Evolutionary conservation across 1,139 yeast species (phyloP).

Genomic region (Suhomyces maxii): DNA sequence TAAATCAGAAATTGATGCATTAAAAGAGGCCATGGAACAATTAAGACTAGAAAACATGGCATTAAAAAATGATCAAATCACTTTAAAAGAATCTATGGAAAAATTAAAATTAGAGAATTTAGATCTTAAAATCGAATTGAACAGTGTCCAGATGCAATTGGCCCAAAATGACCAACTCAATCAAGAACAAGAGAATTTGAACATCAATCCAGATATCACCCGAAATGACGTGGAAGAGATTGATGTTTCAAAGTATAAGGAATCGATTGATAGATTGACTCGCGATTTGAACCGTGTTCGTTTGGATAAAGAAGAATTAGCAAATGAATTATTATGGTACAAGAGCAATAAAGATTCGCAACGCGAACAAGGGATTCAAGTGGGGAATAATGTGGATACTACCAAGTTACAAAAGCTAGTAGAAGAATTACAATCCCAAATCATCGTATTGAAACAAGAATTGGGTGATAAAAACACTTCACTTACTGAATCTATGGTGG

Average conservation of each 20-base stretch:
- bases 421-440: slow-evolving; percentile 5
- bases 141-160: slow-evolving; percentile 21
- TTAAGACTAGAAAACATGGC: slow-evolving; percentile 17
- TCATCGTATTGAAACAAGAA: slow-evolving; percentile 6
- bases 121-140: slow-evolving; percentile 14
- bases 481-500: slow-evolving; percentile 8
- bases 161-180: slow-evolving; percentile 4
- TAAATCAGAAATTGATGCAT: slow-evolving; percentile 1
- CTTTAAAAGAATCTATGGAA: slow-evolving; percentile 13
- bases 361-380: slow-evolving; percentile 1
- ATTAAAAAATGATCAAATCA: slow-evolving; percentile 1
- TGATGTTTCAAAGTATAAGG: slow-evolving; percentile 7
- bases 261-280: slow-evolving; percentile 11
- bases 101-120: slow-evolving; percentile 16
- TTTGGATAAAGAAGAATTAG: slow-evolving; percentile 9
- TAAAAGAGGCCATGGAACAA: slow-evolving; percentile 13
- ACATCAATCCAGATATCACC: not conserved
- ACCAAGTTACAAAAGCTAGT: not conserved
- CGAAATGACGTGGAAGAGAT: not conserved
- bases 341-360: slow-evolving; percentile 1
- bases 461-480: slow-evolving; percentile 11
- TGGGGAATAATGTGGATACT: not conserved
- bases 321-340: slow-evolving; percentile 12
- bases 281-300: slow-evolving; percentile 10
- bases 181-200: slow-evolving; percentile 6